Base-by-base conservation (phyloP, 176 grass and related monocot species). In the Hsuehochloa calcarea region DNA sequence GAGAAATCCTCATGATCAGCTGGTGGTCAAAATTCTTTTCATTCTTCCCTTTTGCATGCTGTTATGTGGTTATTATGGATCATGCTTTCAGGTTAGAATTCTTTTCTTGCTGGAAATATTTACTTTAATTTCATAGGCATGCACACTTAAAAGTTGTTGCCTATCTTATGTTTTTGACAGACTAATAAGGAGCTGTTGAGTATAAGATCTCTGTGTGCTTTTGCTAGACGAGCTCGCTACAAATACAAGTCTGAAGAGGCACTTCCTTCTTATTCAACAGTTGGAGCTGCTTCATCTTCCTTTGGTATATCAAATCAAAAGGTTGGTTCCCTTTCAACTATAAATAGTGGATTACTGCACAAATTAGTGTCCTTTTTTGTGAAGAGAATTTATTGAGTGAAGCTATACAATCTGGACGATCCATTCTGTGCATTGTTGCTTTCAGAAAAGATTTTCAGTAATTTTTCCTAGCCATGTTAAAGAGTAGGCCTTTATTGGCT, bases 201-300 rank as follows among this genome's bases (percentile, higher is more conserved):
- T 86, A 44, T 82, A 72, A 90, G 73, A 72, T 82, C 65, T 72
- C 79, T 90, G 5, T 90, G 72, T 66, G 88, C 72, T 59, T 86
- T 90, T 86, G 88, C 79, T 87, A 89, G 88, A 83, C 82, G 79
- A 75, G 77, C 78, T 67, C 89, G 74, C 75, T 50, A 94, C 47
- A 91, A 88, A 82, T 96, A 81, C 78, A 92, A 88, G 67, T 96
- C 93, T 54, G 91, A 89, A 60, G 85, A 88, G 74, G 72, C 80
- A 19, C 88, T 96, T 83, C 96, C 93, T 67, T 74, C 82, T 82
- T 94, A 99, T 93, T 95, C 93, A 67, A 75, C 65, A 52, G 84
- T 91, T 82, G 91, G 91, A 39, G 43, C 84, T 83, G 74, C 96
- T 77, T 87, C 93, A 68, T 95, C 93, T 79, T 82, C 91, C 75